Evolutionary conservation across 169 alveolate species (phyloP).

Genomic region (Plasmodium yoelii): DNA sequence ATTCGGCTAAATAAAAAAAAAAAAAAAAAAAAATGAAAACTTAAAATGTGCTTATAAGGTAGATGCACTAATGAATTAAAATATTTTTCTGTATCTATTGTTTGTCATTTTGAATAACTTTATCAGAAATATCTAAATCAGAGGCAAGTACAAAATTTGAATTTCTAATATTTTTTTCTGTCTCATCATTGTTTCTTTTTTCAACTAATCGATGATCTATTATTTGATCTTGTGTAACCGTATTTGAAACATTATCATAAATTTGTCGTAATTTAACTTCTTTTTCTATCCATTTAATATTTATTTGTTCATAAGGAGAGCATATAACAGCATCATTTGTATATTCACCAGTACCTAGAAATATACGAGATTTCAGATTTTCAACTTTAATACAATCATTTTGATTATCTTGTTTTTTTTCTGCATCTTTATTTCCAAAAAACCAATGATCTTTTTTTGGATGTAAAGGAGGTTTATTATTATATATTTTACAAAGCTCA

Average conservation of each 20-base stretch:
- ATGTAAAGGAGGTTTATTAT: slow-evolving; percentile 89
- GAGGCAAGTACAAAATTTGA: no score
- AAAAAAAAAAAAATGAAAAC: no score
- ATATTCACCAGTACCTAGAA: slow-evolving; percentile 90
- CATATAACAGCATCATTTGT: slow-evolving; percentile 90
- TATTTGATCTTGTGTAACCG: background rate
- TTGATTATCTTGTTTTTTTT: slow-evolving; percentile 77
- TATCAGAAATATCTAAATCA: no score
- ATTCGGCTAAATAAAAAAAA: no score
- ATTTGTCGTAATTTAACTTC: slow-evolving; percentile 83
- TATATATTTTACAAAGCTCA: slow-evolving; percentile 88
- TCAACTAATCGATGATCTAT: no score
- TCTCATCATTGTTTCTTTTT: no score
- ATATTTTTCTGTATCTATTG: no score
- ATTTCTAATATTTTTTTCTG: no score
- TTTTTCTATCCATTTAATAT: slow-evolving; percentile 89
- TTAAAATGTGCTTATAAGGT: no score
- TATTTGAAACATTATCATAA: slow-evolving; percentile 30
- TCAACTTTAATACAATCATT: slow-evolving; percentile 78
- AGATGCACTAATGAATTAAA: no score
- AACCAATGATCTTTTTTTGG: slow-evolving; percentile 94
- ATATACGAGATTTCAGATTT: slow-evolving; percentile 84
- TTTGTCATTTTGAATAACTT: no score
- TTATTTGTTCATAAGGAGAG: slow-evolving; percentile 86
- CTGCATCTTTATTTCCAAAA: slow-evolving; percentile 73